phyloP scores from a whole-genome alignment of 2,329 filamentous ascomycete species.

The Trichoderma citrinoviride region DNA sequence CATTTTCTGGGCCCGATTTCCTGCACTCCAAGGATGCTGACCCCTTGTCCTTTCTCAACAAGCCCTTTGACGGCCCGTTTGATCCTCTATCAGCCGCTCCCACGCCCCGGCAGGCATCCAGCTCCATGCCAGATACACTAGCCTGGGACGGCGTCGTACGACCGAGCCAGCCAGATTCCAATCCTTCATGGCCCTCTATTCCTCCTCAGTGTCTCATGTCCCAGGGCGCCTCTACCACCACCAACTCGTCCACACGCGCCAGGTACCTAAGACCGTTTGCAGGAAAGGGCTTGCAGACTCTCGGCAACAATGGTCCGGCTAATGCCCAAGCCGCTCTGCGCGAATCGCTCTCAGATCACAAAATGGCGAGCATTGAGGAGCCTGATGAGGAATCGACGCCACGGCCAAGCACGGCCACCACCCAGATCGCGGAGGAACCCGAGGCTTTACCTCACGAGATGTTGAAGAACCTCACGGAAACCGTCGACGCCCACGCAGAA shows the following conservation, averaged over 20 bases:
- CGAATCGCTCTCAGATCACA: constrained; percentile 22
- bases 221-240: constrained; percentile 53
- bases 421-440: constrained; percentile 26
- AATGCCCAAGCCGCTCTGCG: neutral
- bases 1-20: constrained; percentile 42
- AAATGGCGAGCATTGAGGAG: constrained; percentile 25
- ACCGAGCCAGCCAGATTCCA: constrained; percentile 40
- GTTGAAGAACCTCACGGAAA: constrained; percentile 48
- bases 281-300: constrained; percentile 55
- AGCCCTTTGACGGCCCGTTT: constrained; percentile 31
- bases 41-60: constrained; percentile 38
- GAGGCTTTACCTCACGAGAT: constrained; percentile 34
- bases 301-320: constrained; percentile 36
- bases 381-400: constrained; percentile 24
- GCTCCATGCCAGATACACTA: constrained; percentile 55
- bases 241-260: constrained; percentile 50
- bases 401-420: constrained; percentile 27
- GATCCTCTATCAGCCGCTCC: constrained; percentile 22
- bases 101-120: constrained; percentile 34
- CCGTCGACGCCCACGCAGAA: constrained; percentile 59
- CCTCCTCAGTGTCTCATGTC: constrained; percentile 52
- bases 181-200: constrained; percentile 43
- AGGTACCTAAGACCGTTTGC: constrained; percentile 55
- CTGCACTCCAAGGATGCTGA: constrained; percentile 35
- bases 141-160: constrained; percentile 48